These are phyloP conservation scores for Wickerhamiella occidentalis DNA, from an alignment of 805 yeast genomes.

Conservation along the genomic window DNA sequence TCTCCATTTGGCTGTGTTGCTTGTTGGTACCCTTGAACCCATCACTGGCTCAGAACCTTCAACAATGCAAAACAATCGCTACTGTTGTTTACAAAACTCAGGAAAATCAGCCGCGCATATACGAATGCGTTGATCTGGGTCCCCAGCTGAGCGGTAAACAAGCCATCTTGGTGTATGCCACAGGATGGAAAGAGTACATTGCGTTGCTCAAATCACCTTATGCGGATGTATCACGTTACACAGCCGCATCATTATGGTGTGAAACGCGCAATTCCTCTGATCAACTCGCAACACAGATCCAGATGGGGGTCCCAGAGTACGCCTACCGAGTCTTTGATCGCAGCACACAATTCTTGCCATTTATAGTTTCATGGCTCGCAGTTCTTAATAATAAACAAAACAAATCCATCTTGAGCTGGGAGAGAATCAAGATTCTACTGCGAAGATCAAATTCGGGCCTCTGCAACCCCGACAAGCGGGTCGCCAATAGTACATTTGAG, in stretches of 20 bases:
- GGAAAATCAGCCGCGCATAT: neutral
- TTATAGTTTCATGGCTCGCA: neutral
- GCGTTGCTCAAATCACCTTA: neutral
- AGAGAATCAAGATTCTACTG: neutral
- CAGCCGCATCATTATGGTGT: neutral
- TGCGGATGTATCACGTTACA: neutral
- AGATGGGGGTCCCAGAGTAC: neutral
- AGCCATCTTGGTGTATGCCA: neutral
- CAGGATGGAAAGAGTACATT: neutral
- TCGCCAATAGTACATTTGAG: neutral
- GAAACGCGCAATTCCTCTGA: neutral
- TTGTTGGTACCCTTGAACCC: neutral
- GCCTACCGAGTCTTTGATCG: neutral
- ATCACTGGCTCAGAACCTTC: neutral
- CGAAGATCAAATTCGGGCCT: neutral
- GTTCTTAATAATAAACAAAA: neutral
- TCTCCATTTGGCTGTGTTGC: neutral
- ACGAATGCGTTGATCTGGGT: neutral
- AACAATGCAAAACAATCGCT: neutral
- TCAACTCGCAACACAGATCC: neutral
- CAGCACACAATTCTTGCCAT: neutral
- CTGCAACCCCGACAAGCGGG: neutral
- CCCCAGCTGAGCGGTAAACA: neutral
- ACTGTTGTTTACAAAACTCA: neutral
- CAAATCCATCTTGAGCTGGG: neutral